Percentiles rank a stretch among this genome's conserved stretches.
Evolutionary conservation across 106 monocot species (phyloP).

Genomic region (Platanthera guangdongensis): DNA sequence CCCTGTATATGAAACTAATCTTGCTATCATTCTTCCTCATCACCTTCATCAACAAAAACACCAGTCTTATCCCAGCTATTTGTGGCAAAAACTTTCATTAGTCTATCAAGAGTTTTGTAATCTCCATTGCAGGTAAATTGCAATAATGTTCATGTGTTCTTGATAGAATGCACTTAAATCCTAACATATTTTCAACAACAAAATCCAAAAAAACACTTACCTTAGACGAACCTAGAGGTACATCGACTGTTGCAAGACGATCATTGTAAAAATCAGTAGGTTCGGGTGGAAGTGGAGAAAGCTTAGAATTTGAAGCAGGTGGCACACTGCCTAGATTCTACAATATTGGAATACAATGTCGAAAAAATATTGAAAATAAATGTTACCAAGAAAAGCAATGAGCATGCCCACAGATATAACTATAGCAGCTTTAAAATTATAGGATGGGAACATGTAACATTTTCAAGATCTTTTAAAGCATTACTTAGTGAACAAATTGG

Average conservation of each 20-base stretch:
- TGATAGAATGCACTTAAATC: not conserved
- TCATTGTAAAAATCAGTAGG: conserved; percentile 93
- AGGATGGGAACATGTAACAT: not conserved
- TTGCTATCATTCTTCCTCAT: too few relatives aligned
- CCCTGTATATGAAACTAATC: not conserved
- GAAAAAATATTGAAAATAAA: not conserved
- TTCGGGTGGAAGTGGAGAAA: conserved; percentile 91
- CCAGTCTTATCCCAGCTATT: too few relatives aligned
- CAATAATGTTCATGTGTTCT: not conserved
- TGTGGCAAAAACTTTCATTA: too few relatives aligned
- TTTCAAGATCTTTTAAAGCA: conserved; percentile 1
- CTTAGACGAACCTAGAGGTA: conserved; percentile 74
- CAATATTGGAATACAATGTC: conserved; percentile 7
- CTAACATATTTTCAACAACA: not conserved
- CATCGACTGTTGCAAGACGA: conserved; percentile 61
- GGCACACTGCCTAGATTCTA: conserved; percentile 75
- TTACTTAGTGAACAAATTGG: not conserved
- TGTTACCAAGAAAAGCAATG: not conserved
- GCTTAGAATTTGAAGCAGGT: conserved; percentile 75
- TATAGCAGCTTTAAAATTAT: not conserved
- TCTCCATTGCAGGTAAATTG: not conserved
- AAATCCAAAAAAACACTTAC: conserved; percentile 21
- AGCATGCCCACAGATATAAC: not conserved
- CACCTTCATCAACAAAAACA: too few relatives aligned
- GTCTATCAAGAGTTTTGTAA: not conserved